Evolutionary conservation across 495 filamentous ascomycete genomes (phyloP).

Genomic region (Pyronema domesticum): DNA sequence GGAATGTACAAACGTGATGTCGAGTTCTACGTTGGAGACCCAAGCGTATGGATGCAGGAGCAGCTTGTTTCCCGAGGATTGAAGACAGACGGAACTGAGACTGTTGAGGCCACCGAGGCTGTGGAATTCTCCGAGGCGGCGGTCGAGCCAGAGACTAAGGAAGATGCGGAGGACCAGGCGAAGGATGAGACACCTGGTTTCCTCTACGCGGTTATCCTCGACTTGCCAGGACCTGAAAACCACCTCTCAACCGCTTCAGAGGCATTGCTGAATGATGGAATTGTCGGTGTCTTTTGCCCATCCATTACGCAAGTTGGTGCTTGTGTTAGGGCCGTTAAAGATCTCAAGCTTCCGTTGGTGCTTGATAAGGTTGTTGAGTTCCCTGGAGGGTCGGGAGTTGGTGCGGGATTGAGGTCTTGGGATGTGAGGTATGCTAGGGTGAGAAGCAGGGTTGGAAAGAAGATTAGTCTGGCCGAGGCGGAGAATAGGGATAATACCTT

Average conservation of each 20-base stretch:
- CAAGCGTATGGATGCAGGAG: conserved; percentile 41
- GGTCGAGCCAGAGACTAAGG: background rate
- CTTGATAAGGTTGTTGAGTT: conserved; percentile 50
- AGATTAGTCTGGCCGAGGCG: background rate
- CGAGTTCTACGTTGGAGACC: conserved; percentile 52
- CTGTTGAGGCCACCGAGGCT: background rate
- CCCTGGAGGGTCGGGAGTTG: conserved; percentile 32
- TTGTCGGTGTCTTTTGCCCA: conserved; percentile 51
- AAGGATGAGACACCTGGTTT: conserved; percentile 30
- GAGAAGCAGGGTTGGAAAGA: conserved; percentile 22
- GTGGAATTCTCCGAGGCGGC: background rate
- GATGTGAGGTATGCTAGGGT: conserved; percentile 39
- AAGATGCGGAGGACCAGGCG: background rate
- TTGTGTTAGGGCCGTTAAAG: conserved; percentile 37
- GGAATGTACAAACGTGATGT: conserved; percentile 50
- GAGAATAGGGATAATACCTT: conserved; percentile 2
- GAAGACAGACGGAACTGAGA: conserved; percentile 9
- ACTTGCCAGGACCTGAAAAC: conserved; percentile 44
- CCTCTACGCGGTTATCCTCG: conserved; percentile 48
- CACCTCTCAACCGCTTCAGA: conserved; percentile 40
- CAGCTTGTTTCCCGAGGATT: conserved; percentile 29
- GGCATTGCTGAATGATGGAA: conserved; percentile 42
- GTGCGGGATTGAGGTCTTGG: conserved; percentile 42
- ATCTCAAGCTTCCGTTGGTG: conserved; percentile 35
- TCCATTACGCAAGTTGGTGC: conserved; percentile 58